Conservation (phyloP, 73 alveolate species). For the Paramecium biaurelia region DNA sequence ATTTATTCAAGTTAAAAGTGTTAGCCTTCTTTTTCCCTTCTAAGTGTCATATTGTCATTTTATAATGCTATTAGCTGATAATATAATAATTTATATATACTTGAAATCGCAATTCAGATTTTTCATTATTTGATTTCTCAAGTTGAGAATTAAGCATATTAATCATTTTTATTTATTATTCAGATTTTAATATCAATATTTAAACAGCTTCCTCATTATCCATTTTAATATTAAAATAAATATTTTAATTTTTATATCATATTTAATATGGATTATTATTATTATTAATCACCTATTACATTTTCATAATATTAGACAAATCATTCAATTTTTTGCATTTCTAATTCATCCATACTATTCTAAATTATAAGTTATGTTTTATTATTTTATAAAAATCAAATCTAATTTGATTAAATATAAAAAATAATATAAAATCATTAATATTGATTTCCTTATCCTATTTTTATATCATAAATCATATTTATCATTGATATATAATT, state of each 20-base stretch:
- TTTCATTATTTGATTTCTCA: neutral
- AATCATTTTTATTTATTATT: neutral
- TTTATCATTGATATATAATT: neutral
- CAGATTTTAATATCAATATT: neutral
- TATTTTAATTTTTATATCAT: neutral
- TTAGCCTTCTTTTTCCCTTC: neutral
- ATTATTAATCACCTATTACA: no score
- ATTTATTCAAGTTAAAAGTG: neutral
- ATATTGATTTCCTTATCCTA: no score
- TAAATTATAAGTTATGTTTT: neutral
- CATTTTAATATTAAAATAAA: neutral
- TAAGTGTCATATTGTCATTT: neutral
- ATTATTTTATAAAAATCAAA: no score
- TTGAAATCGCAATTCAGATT: neutral
- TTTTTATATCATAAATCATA: neutral
- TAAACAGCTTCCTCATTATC: neutral
- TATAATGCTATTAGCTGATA: neutral
- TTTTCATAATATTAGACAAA: no score
- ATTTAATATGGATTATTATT: neutral
- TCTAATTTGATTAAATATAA: neutral
- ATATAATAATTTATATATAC: neutral
- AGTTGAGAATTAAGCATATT: neutral
- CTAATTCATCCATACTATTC: no score
- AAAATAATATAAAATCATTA: no score
- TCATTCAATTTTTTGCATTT: no score